Evolutionary conservation across 352 stramenopile species (phyloP), one percentile per base, ranked within the genome.

Genomic region (Phytophthora agathidicida): DNA sequence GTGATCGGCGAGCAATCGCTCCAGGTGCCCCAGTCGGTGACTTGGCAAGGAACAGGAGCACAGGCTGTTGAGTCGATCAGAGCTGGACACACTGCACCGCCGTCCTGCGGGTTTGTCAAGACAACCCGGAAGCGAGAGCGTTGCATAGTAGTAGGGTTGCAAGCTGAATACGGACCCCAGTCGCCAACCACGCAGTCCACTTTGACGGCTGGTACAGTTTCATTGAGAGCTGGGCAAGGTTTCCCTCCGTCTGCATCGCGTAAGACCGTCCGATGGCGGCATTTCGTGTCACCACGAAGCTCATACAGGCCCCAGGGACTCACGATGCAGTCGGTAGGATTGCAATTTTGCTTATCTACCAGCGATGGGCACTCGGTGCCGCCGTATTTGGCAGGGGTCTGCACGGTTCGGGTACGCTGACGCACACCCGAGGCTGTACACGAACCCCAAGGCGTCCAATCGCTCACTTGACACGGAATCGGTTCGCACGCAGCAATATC

Each of bases 291-390:
- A 0, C 77, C 68, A 14, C 74, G 41, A 2, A 89, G 19, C 49
- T 73, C 56, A 56, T 57, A 89, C 0, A 55, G 57, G 9, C 70
- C 74, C 77, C 77, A 89, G 7, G 66, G 69, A 23, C 77, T 65
- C 16, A 89, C 76, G 30, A 73, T 71, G 46, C 80, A 91, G 59
- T 91, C 68, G 0, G 57, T 75, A 9, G 78, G 78, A 63, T 88
- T 88, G 52, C 81, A 91, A 54, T 86, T 89, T 23, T 85, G 71
- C 20, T 60, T 52, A 7, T 88, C 72, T 0, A 74, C 61, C 5
- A 89, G 65, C 7, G 47, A 13, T 3, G 72, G 66, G 10, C 81
- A 91, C 4, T 48, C 41, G 1, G 71, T 64, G 10, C 82, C 82
- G 13, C 63, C 53, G 54, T 89, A 89, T 26, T 74, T 60, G 11